phyloP scores from a whole-genome alignment of 2,329 filamentous ascomycete species.

The Nakataea oryzae region DNA sequence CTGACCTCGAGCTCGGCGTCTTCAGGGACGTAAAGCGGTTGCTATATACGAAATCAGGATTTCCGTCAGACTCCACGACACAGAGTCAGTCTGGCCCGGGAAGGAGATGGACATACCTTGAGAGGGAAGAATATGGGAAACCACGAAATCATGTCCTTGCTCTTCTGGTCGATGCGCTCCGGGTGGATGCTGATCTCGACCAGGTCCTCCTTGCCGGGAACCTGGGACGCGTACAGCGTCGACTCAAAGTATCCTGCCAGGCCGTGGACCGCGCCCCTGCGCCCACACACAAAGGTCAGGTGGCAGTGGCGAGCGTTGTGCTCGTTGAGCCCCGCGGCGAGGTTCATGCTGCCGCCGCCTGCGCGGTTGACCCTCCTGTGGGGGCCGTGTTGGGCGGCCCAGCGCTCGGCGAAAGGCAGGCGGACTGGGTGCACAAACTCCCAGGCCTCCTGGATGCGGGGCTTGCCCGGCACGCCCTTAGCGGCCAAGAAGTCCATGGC shows the following conservation, averaged over 20 bases:
- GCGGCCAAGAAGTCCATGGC: constrained; percentile 79
- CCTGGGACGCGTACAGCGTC: constrained; percentile 64
- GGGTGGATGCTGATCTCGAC: constrained; percentile 90
- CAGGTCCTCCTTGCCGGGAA: constrained; percentile 30
- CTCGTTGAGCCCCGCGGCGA: constrained; percentile 74
- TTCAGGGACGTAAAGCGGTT: constrained; percentile 75
- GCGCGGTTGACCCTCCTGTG: constrained; percentile 50
- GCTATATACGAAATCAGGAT: constrained; percentile 32
- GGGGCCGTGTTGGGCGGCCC: constrained; percentile 35
- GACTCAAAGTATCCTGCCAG: constrained; percentile 94
- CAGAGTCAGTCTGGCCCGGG: neutral
- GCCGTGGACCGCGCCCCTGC: constrained; percentile 80
- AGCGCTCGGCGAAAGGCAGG: constrained; percentile 14
- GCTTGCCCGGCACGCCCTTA: constrained; percentile 39
- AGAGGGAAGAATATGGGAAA: constrained; percentile 97
- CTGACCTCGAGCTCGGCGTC: constrained; percentile 78
- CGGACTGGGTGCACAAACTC: constrained; percentile 71
- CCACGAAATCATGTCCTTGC: constrained; percentile 97
- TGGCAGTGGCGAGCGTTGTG: constrained; percentile 80
- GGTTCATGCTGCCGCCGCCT: constrained; percentile 64
- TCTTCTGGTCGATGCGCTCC: constrained; percentile 83
- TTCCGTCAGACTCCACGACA: neutral
- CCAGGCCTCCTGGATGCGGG: constrained; percentile 68
- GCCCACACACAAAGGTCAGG: constrained; percentile 65
- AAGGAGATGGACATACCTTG: constrained; percentile 51